phyloP scores from a whole-genome alignment of 2,329 filamentous ascomycete genomes.

The Shiraia bambusicola region DNA sequence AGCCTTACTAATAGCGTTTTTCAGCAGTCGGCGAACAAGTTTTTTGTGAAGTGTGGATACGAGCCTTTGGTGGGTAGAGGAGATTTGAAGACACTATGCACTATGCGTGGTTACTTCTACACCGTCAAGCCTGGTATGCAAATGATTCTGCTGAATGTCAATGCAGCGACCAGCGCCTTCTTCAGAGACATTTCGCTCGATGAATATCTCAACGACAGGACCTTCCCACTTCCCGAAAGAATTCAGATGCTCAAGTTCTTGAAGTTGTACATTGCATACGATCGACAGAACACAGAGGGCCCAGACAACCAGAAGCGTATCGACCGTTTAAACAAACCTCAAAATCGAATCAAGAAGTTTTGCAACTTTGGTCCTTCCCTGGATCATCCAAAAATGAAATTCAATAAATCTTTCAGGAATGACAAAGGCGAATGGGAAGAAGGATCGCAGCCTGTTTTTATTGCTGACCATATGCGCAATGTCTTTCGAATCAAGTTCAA shows the following conservation, averaged over 20 bases:
- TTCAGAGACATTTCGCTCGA: background rate
- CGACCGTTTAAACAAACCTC: background rate
- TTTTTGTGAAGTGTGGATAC: conserved; percentile 3
- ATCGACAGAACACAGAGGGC: too few relatives aligned
- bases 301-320: background rate
- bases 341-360: background rate
- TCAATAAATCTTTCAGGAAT: background rate
- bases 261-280: too few relatives aligned
- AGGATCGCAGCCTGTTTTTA: too few relatives aligned
- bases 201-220: too few relatives aligned
- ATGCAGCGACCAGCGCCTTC: conserved; percentile 8
- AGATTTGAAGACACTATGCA: background rate
- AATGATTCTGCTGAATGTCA: conserved; percentile 5
- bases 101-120: conserved; percentile 10
- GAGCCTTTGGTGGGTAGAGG: too few relatives aligned
- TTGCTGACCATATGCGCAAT: background rate
- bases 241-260: too few relatives aligned
- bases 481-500: background rate
- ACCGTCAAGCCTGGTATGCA: conserved; percentile 4
- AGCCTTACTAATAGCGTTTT: too few relatives aligned
- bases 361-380: background rate
- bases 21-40: conserved; percentile 5
- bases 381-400: background rate
- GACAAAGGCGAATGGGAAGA: background rate
- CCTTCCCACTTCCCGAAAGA: too few relatives aligned